These are phyloP conservation scores for Blastobotrys indianensis DNA, from an alignment of 1,139 yeast genomes.

Conservation along the genomic window DNA sequence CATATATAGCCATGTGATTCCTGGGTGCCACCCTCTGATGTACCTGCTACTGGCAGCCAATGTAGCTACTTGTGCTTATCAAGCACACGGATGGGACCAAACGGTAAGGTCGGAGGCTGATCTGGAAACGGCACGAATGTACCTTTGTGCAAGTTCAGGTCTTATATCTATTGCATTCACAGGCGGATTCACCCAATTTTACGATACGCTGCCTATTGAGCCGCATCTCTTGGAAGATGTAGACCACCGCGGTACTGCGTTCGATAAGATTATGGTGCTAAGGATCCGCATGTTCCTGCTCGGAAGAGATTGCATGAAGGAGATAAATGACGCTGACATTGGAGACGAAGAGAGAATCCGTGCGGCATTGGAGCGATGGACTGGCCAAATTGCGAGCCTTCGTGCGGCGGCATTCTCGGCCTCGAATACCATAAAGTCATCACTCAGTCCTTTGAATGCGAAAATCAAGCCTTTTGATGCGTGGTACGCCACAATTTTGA, in stretches of 20 bases:
- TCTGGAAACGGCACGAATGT: conserved; percentile 6
- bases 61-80: neutral
- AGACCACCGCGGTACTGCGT: neutral
- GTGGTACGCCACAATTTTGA: no score
- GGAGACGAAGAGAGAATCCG: no score
- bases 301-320: neutral
- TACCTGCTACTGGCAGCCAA: neutral
- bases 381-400: no score
- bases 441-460: no score
- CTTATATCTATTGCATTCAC: conserved; percentile 6
- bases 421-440: no score
- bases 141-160: conserved; percentile 4
- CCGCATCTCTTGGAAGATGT: neutral
- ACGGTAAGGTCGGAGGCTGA: conserved; percentile 1
- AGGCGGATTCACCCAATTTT: neutral
- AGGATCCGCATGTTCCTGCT: neutral
- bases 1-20: conserved; percentile 24
- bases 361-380: no score
- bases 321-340: neutral
- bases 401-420: no score
- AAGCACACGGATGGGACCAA: conserved; percentile 1
- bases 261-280: neutral
- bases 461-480: no score
- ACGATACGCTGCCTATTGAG: neutral
- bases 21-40: neutral